Evolutionary conservation across 2,329 filamentous ascomycete genomes (phyloP).

Genomic region (Aspergillus thermomutatus): DNA sequence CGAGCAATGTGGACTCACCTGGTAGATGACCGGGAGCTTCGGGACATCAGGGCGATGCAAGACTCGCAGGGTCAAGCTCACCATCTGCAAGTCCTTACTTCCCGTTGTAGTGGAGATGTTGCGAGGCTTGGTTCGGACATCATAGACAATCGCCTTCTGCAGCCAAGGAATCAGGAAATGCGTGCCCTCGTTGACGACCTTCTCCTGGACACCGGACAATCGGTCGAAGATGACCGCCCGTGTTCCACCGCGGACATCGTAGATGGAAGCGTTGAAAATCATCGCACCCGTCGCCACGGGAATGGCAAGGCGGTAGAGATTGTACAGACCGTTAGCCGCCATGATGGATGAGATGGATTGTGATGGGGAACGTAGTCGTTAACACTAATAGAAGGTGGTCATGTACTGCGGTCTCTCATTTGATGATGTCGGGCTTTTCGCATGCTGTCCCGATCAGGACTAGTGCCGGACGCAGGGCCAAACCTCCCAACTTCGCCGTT

Average conservation of each 20-base stretch:
- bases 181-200: conserved; percentile 90
- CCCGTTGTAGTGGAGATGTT: conserved; percentile 98
- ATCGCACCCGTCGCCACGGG: conserved; percentile 68
- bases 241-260: conserved; percentile 93
- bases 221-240: conserved; percentile 98
- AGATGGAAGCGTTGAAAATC: conserved; percentile 74
- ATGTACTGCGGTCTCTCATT: conserved; percentile 9
- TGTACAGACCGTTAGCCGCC: conserved; percentile 42
- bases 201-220: conserved; percentile 84
- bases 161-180: conserved; percentile 96
- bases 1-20: conserved; percentile 57
- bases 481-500: conserved; percentile 31
- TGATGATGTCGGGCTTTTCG: conserved; percentile 39
- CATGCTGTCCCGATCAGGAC: conserved; percentile 30
- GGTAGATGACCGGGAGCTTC: conserved; percentile 94
- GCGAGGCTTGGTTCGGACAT: conserved; percentile 94
- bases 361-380: conserved; percentile 1
- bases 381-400: conserved; percentile 3
- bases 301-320: conserved; percentile 54
- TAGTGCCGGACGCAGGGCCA: conserved; percentile 27
- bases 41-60: conserved; percentile 91
- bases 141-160: conserved; percentile 90
- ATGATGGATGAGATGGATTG: conserved; percentile 34
- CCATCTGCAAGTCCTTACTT: conserved; percentile 99
- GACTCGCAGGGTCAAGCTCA: conserved; percentile 93